Evolutionary conservation across 805 yeast species (phyloP).

Genomic region (Ogataea allantospora): DNA sequence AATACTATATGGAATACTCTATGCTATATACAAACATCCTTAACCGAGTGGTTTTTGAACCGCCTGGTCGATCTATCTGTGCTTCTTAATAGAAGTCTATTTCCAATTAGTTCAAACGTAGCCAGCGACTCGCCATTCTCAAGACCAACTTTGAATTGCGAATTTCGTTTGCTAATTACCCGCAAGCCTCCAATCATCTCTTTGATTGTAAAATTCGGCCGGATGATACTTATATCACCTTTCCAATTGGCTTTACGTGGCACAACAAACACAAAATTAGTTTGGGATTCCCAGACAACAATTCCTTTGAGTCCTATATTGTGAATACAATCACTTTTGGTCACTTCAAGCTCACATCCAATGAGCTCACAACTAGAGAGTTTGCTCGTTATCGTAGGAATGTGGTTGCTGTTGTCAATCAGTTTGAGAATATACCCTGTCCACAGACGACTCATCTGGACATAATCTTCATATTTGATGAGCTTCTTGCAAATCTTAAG

Average conservation of each 20-base stretch:
- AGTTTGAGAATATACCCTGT: conserved; percentile 61
- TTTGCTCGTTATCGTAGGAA: conserved; percentile 44
- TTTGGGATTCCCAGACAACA: conserved; percentile 81
- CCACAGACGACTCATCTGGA: conserved; percentile 68
- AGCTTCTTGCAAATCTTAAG: conserved; percentile 25
- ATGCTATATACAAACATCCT: conserved; percentile 21
- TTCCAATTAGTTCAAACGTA: conserved; percentile 71
- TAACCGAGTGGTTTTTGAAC: conserved; percentile 74
- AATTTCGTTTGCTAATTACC: conserved; percentile 64
- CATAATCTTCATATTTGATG: conserved; percentile 46
- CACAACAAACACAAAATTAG: conserved; percentile 61
- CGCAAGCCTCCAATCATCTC: conserved; percentile 60
- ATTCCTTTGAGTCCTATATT: conserved; percentile 68
- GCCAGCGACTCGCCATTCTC: conserved; percentile 41
- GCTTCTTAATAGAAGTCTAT: conserved; percentile 70
- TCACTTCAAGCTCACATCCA: conserved; percentile 67
- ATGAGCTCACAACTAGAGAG: conserved; percentile 77
- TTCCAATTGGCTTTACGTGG: conserved; percentile 42
- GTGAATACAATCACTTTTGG: conserved; percentile 53
- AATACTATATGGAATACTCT: too few relatives aligned
- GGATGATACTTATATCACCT: conserved; percentile 16
- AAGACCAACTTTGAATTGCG: conserved; percentile 55
- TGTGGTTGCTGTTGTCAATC: conserved; percentile 34
- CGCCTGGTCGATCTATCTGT: conserved; percentile 81
- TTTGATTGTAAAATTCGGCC: conserved; percentile 20